Conservation (phyloP, 2,329 filamentous ascomycete species). For the Pseudogymnoascus sp. region DNA sequence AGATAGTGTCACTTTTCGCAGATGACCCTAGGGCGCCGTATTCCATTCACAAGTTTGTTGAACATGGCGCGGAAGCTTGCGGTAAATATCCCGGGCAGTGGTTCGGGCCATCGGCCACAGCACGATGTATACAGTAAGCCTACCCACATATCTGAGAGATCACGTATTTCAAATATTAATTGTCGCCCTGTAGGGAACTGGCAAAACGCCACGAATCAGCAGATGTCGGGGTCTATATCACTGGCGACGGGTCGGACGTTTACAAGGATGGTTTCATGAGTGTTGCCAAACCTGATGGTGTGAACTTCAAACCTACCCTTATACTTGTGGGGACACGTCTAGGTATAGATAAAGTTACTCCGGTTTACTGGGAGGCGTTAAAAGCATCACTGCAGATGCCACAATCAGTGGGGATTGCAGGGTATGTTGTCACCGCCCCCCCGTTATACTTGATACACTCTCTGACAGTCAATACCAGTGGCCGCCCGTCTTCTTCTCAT, state of each 20-base stretch:
- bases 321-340: conserved; percentile 82
- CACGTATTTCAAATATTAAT: conserved; percentile 15
- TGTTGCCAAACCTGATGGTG: conserved; percentile 59
- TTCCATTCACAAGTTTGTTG: conserved; percentile 90
- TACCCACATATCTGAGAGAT: not conserved
- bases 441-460: not conserved
- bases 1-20: conserved; percentile 72
- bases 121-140: conserved; percentile 81
- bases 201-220: conserved; percentile 54
- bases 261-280: conserved; percentile 83
- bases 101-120: conserved; percentile 97
- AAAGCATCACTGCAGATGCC: conserved; percentile 75
- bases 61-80: conserved; percentile 76
- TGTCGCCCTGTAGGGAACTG: conserved; percentile 51
- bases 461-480: conserved; percentile 41
- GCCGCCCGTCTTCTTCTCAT: conserved; percentile 73
- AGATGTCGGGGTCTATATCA: conserved; percentile 73
- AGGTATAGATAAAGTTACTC: conserved; percentile 89
- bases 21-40: conserved; percentile 81
- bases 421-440: conserved; percentile 43
- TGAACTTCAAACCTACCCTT: conserved; percentile 69
- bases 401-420: conserved; percentile 93
- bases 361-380: conserved; percentile 91
- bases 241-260: conserved; percentile 82
- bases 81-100: conserved; percentile 94